Percentiles rank a stretch among this genome's conserved stretches.
phyloP scores from a whole-genome alignment of 2,329 filamentous ascomycete genomes.

The Ceratocystis variospora region DNA sequence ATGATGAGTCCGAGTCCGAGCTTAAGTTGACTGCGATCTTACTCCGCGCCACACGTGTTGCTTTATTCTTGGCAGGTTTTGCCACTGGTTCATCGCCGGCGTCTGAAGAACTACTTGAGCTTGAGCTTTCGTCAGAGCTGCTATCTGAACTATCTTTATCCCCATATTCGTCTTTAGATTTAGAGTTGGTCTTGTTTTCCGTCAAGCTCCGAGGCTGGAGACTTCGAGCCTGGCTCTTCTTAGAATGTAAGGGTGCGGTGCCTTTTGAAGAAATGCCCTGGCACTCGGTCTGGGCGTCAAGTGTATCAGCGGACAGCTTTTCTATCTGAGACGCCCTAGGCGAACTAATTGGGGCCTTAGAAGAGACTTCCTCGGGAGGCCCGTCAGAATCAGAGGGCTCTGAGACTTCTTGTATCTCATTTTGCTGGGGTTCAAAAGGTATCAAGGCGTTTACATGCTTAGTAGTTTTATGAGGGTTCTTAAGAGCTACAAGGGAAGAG shows the following conservation, averaged over 20 bases:
- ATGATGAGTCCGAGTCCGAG: slow-evolving; percentile 16
- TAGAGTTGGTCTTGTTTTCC: background rate
- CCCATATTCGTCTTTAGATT: background rate
- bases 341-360: background rate
- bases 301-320: background rate
- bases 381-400: slow-evolving; percentile 26
- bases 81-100: slow-evolving; percentile 13
- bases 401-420: background rate
- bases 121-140: background rate
- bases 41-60: too few relatives aligned
- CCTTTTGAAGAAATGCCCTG: background rate
- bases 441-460: background rate
- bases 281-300: too few relatives aligned
- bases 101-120: slow-evolving; percentile 13
- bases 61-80: background rate
- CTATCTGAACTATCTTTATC: slow-evolving; percentile 8
- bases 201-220: background rate
- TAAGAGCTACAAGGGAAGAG: background rate
- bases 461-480: background rate
- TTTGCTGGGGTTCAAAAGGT: background rate
- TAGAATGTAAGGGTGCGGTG: background rate
- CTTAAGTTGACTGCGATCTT: too few relatives aligned
- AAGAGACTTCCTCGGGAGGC: slow-evolving; percentile 17
- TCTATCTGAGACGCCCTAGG: background rate
- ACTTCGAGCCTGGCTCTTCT: background rate